Evolutionary conservation across 1,284 basidiomycete genomes (phyloP), one percentile per base, ranked within the genome.

Genomic region (Cronartium ribicola): DNA sequence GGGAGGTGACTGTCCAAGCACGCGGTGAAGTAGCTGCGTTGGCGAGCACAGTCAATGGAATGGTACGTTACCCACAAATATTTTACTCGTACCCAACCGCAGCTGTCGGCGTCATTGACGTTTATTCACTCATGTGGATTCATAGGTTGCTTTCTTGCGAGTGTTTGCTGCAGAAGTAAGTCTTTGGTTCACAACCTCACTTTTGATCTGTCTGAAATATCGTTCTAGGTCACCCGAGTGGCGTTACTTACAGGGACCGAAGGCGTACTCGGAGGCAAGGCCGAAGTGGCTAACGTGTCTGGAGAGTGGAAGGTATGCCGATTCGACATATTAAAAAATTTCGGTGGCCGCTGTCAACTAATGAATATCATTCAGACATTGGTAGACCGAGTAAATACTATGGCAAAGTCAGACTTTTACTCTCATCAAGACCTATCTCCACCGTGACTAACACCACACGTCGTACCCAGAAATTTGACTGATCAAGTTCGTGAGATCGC

Each of bases 261-360:
- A 81, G 94, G 94, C 81, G 92, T 93, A 62, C 84, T 97, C 74
- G 94, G 94, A 76, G 93, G 93, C 39, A 94, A 97, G 81, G 94
- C 93, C 37, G 87, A 93, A 76, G 94, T 97, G 29, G 84, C 91
- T 68, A 91, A 92, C 77, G 93, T 95, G 71, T 91, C 95, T 83
- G 94, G 94, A 57, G 94, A 92, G 8, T 96, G 94, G 94, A 86
- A 89, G 64, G 90, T 94, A 80, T 77, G 85, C 95, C 62, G 93
- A 92, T 29, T 29, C 29, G 29, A 29, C 29, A 2, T 29, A 29
- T 29, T 29, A 29, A 1, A 29, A 29, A 29, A 1, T 29, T 2
- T 29, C 29, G 29, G 29, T 29, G 29, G 29, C 29, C 29, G 29
- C 29, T 29, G 29, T 29, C 29, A 29, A 29, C 29, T 29, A 29